Base-by-base conservation (phyloP, 1,139 yeast species). In the Hyphopichia fennica region DNA sequence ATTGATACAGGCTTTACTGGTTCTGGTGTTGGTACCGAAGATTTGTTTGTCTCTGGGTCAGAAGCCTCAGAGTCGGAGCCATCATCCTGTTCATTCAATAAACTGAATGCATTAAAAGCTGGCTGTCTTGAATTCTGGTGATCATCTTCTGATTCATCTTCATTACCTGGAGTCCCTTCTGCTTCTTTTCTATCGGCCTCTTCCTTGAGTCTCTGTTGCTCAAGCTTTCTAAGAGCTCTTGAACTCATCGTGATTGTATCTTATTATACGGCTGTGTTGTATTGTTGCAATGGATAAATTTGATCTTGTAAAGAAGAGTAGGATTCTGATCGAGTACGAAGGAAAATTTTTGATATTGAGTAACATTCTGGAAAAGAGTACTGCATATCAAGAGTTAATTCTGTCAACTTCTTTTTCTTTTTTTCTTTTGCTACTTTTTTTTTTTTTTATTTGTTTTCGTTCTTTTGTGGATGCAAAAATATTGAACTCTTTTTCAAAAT, bases 161-260 rank as follows among this genome's bases (percentile, higher is more conserved):
- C 45, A 25, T 31, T 37, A 29, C 42, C 45, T 11, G 38, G 46
- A 23, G 36, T 45, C 35, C 41, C 39, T 19, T 37, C 41, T 28
- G 17, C 17, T 13, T 39, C 41, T 47, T 18, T 38, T 39, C 30
- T 45, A 52, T 41, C 54, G 50, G 45, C 60, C 47, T 35, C 27
- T 17, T 60, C 67, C 27, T 70, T 75, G 42, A 71, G 68, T 41
- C 66, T 67, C 46, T 73, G 72, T 44, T 63, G 64, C 42, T 74
- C 77, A 11, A 82, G 63, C 47, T 78, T 73, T 52, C 78, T 75
- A 43, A 84, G 63, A 8, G 86, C 87, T 57, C 90, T 73, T 2
- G 86, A 80, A 69, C 90, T 83, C 93, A 84, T 83, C 14, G 16
- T 17, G n/a, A n/a, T n/a, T n/a, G n/a, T n/a, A n/a, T n/a, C n/a